Base-by-base conservation (phyloP, 768 basidiomycete species). In the Suillus spraguei region DNA sequence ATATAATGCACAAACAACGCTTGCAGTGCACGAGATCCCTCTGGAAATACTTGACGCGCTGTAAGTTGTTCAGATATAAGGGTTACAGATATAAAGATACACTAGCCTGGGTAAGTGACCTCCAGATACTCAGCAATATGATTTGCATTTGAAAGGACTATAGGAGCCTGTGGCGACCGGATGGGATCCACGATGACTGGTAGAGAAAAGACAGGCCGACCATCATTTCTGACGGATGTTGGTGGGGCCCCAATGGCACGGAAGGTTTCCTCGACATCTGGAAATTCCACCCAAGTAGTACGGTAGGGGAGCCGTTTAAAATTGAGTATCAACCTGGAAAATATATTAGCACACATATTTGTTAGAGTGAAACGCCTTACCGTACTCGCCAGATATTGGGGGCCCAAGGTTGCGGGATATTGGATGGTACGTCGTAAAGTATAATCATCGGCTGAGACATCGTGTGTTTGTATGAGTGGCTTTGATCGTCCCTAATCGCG, bases 71-170 rank as follows among this genome's bases (percentile, higher is more conserved):
- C 24, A 58, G 24, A 17, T 20, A 11, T 17, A 58, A 20, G 6
- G 17, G 13, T 58, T 11, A 5, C 11, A 41, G 24, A 0, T 41
- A 42, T 17, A 28, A 32, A 20, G 39, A 6, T 32, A 24, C 28
- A 41, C 56, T 28, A 11, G 6, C 56, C 56, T 32, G 90, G 89
- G 67, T 89, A 91, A 0, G 82, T 77, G 4, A 78, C 72, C 68
- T 92, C 91, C 42, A 92, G 84, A 70, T 91, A 91, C 66, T 91
- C 89, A 2, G 86, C 86, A 62, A 92, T 92, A 60, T 71, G 76
- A 68, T 85, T 84, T 20, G 83, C 77, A 61, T 88, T 85, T 20
- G 88, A 84, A 39, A 90, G 75, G 6, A 88, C 80, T 49, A 82
- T 70, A 5, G 87, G 88, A 0, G 72, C 66, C 13, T 69, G 72